Percentiles rank a stretch among this genome's conserved stretches.
phyloP scores from a whole-genome alignment of 164 flowering plant genomes.

The Sextonia rubra region DNA sequence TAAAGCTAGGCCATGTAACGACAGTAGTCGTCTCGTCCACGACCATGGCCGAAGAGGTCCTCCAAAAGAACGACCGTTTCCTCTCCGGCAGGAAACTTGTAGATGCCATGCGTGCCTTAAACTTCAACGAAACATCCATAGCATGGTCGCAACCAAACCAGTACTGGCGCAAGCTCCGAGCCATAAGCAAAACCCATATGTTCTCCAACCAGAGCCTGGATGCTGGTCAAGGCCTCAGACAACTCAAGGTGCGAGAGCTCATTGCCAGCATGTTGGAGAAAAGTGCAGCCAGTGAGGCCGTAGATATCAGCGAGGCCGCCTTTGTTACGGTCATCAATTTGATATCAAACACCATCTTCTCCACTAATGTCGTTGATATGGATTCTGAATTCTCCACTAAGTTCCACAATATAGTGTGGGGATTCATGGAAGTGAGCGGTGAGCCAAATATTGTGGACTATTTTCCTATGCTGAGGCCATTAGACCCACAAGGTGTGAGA shows the following conservation, averaged over 20 bases:
- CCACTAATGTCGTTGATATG: constrained; percentile 21
- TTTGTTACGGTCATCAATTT: constrained; percentile 25
- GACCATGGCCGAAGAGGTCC: too few relatives aligned
- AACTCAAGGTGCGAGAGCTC: constrained; percentile 26
- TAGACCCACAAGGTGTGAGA: constrained; percentile 14
- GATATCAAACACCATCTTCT: constrained; percentile 30
- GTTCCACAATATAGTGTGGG: constrained; percentile 21
- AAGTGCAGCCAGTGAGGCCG: constrained; percentile 3
- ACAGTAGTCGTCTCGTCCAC: too few relatives aligned
- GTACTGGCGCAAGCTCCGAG: too few relatives aligned
- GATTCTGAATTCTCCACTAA: constrained; percentile 8
- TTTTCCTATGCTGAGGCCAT: constrained; percentile 17
- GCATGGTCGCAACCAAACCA: too few relatives aligned
- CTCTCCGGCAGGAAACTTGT: too few relatives aligned
- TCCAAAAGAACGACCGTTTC: too few relatives aligned
- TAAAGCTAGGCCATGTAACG: too few relatives aligned
- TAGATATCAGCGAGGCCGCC: constrained; percentile 30
- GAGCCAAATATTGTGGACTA: constrained; percentile 33
- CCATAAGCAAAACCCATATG: too few relatives aligned
- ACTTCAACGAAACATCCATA: too few relatives aligned
- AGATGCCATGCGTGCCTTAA: too few relatives aligned
- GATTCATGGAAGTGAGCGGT: constrained; percentile 25
- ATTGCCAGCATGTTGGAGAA: constrained; percentile 6
- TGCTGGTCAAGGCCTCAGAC: too few relatives aligned
- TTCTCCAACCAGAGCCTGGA: too few relatives aligned